Evolutionary conservation across 352 stramenopile genomes (phyloP).

Genomic region (Phytophthora pistaciae): DNA sequence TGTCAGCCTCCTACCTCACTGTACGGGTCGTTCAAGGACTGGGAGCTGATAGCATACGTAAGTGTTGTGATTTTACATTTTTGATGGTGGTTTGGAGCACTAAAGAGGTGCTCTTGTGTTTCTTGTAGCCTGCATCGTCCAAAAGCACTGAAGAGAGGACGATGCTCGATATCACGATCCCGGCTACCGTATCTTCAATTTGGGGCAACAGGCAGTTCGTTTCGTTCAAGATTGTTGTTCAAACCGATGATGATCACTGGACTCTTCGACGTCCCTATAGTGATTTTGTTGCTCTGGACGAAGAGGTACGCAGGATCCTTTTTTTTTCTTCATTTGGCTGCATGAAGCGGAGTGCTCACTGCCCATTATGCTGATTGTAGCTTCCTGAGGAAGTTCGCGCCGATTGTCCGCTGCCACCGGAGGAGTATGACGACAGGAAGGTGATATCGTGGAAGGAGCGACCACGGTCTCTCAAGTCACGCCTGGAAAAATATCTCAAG

Average conservation of each 20-base stretch:
- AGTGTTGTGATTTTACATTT: neutral
- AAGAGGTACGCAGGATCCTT: constrained; percentile 39
- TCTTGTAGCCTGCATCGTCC: constrained; percentile 29
- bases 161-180: constrained; percentile 69
- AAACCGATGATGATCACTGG: constrained; percentile 78
- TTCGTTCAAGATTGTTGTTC: constrained; percentile 80
- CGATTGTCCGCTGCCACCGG: constrained; percentile 53
- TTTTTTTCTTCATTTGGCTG: neutral
- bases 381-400: constrained; percentile 57
- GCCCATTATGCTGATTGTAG: constrained; percentile 11
- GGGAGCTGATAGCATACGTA: constrained; percentile 35
- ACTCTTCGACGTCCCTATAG: constrained; percentile 69
- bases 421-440: constrained; percentile 49
- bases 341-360: too few species aligned
- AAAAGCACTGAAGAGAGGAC: constrained; percentile 27
- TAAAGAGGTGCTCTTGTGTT: neutral
- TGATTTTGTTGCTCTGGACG: constrained; percentile 70
- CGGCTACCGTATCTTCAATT: constrained; percentile 68
- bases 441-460: constrained; percentile 72
- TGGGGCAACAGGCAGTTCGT: constrained; percentile 80
- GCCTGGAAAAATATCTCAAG: constrained; percentile 72
- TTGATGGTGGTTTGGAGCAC: neutral
- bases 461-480: constrained; percentile 67
- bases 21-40: constrained; percentile 73
- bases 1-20: constrained; percentile 46